These are phyloP conservation scores for Globisporangium canariense DNA, from an alignment of 352 stramenopile genomes.

Conservation along the genomic window DNA sequence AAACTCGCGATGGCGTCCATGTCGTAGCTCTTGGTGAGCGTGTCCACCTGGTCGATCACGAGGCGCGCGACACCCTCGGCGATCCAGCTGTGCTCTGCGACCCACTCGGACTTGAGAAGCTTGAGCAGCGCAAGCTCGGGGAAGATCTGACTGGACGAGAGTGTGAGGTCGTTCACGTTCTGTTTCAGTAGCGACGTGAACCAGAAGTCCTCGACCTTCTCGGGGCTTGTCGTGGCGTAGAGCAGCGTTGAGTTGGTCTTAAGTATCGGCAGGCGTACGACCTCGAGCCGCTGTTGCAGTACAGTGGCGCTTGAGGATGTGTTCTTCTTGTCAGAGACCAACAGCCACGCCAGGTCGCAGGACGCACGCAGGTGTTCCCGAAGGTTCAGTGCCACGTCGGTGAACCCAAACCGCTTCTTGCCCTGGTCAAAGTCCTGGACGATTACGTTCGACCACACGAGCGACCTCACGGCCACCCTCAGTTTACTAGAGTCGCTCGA, in stretches of 20 bases:
- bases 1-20: not conserved
- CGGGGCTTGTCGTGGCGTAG: not conserved
- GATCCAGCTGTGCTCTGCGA: not conserved
- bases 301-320: not conserved
- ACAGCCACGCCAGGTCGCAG: slow-evolving; percentile 4
- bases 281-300: not conserved
- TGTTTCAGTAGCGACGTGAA: not conserved
- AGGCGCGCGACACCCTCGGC: not conserved
- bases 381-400: not conserved
- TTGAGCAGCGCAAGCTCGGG: not conserved
- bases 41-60: not conserved
- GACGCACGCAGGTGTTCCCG: not conserved
- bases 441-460: slow-evolving; percentile 1
- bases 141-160: slow-evolving; percentile 1
- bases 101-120: not conserved
- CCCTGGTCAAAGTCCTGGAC: slow-evolving; percentile 4
- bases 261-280: not conserved
- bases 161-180: not conserved
- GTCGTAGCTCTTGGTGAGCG: not conserved
- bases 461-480: not conserved
- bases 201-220: not conserved
- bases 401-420: slow-evolving; percentile 4
- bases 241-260: not conserved
- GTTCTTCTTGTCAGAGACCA: not conserved
- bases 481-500: not conserved